Percentiles rank a stretch among this genome's conserved stretches.
These are phyloP conservation scores for Sungouiozyma ichnusensis DNA, from an alignment of 805 yeast species.

Conservation along the genomic window DNA sequence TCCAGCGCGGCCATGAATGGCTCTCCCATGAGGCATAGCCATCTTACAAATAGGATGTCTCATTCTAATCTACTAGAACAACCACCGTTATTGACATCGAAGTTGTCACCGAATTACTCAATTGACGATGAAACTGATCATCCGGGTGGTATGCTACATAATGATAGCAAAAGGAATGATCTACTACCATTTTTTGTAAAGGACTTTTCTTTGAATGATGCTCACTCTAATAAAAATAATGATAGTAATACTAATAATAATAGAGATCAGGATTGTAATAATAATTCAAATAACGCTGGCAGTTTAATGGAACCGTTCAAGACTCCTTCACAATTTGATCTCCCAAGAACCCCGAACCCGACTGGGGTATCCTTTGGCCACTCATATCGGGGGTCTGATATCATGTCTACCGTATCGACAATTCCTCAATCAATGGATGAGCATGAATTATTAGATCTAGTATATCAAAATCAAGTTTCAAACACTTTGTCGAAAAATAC, in stretches of 20 bases:
- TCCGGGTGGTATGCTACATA: neutral
- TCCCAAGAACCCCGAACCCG: neutral
- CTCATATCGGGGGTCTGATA: neutral
- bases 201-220: neutral
- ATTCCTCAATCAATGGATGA: constrained; percentile 21
- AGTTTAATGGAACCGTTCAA: neutral
- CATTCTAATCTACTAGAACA: neutral
- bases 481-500: neutral
- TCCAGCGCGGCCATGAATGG: constrained; percentile 22
- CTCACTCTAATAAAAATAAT: neutral
- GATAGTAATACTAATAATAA: neutral
- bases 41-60: neutral
- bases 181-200: neutral
- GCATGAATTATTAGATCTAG: constrained; percentile 2
- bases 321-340: neutral
- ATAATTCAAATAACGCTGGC: neutral
- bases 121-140: neutral
- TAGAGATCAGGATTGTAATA: neutral
- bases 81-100: neutral
- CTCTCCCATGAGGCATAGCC: constrained; percentile 9
- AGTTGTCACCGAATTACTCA: neutral
- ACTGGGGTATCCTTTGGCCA: neutral
- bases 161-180: neutral
- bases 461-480: constrained; percentile 11
- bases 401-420: constrained; percentile 25